These are phyloP conservation scores for Pythium myriotylum DNA, from an alignment of 352 stramenopile genomes.

Conservation along the genomic window DNA sequence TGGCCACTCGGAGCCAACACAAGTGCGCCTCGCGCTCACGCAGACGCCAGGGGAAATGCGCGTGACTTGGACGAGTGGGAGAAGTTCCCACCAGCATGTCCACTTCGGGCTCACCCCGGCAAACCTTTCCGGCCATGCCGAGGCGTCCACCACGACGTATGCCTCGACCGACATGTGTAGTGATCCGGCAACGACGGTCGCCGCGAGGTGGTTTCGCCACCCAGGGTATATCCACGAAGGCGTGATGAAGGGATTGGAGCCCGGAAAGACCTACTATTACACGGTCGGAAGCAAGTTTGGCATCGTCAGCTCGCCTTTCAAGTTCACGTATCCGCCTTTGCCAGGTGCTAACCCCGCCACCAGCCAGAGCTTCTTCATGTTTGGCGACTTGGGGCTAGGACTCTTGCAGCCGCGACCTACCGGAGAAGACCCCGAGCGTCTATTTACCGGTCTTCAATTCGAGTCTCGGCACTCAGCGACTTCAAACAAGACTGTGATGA, in stretches of 20 bases:
- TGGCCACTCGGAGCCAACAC: slow-evolving; percentile 35
- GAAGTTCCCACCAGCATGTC: slow-evolving; percentile 22
- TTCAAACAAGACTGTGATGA: slow-evolving; percentile 38
- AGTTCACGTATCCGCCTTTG: slow-evolving; percentile 33
- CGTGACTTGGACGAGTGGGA: slow-evolving; percentile 42
- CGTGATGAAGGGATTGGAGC: slow-evolving; percentile 28
- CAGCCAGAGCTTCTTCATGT: slow-evolving; percentile 34
- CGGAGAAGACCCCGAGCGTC: slow-evolving; percentile 22
- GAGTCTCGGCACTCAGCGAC: slow-evolving; percentile 19
- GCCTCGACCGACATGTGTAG: slow-evolving; percentile 31
- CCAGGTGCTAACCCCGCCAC: background rate
- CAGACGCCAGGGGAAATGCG: slow-evolving; percentile 35
- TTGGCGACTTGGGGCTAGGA: slow-evolving; percentile 35
- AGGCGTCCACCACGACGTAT: slow-evolving; percentile 29
- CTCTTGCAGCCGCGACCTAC: slow-evolving; percentile 13
- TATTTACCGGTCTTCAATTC: slow-evolving; percentile 15
- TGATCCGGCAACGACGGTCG: slow-evolving; percentile 19
- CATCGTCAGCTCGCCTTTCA: slow-evolving; percentile 27
- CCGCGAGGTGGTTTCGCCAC: slow-evolving; percentile 33
- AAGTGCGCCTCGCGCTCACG: slow-evolving; percentile 41
- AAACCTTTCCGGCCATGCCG: slow-evolving; percentile 16
- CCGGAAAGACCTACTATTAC: slow-evolving; percentile 38
- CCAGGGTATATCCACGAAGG: slow-evolving; percentile 40
- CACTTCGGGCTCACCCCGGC: slow-evolving; percentile 17
- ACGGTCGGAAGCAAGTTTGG: slow-evolving; percentile 38